Evolutionary conservation across 164 flowering plant genomes (phyloP), one percentile per base, ranked within the genome.

Genomic region (Berberis thunbergii): DNA sequence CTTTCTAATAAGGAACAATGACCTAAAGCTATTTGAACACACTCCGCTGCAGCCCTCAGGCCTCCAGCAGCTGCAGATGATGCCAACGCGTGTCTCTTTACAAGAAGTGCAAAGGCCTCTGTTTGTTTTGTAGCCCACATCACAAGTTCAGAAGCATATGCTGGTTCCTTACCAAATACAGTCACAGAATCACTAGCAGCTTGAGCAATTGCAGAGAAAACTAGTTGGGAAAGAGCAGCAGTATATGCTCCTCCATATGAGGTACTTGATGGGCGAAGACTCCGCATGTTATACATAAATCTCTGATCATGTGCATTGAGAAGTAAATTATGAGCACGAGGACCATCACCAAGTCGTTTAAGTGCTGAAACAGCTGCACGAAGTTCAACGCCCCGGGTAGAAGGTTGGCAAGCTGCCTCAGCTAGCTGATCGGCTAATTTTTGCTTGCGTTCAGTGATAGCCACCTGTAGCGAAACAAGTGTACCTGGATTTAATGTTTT

Each of bases 21-120:
- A 52, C 96, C 97, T 62, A 95, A 70, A 63, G 96, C 91, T 67
- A 91, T 86, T 61, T 89, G 98, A 66, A 91, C 96, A 76, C 98
- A 91, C 73, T 91, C 98, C 54, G 95, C 89, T 49, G 97, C 97
- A 65, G 93, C 86, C 67, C 99, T 80, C 62, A 95, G 69, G 40
- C 96, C 89, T 45, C 99, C 99, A 71, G 98, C 92, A 44, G 97
- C 98, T 45, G 99, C 93, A 53, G 96, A 85, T 45, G 92, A 86
- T 59, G 92, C 83, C 44, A 95, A 63, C 44, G 91, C 96, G 70
- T 89, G 89, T 62, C 88, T 84, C 77, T 89, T 91, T 6, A 89
- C 88, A 62, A 88, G 91, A 66, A 79, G 77, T 1, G 98, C 89
- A 78, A 86, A 86, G 40, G 83, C 65, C 72, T 91, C 89, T n/a